These are phyloP conservation scores for Herpetospermum pedunculosum DNA, from an alignment of 306 rosid genomes.

Conservation along the genomic window DNA sequence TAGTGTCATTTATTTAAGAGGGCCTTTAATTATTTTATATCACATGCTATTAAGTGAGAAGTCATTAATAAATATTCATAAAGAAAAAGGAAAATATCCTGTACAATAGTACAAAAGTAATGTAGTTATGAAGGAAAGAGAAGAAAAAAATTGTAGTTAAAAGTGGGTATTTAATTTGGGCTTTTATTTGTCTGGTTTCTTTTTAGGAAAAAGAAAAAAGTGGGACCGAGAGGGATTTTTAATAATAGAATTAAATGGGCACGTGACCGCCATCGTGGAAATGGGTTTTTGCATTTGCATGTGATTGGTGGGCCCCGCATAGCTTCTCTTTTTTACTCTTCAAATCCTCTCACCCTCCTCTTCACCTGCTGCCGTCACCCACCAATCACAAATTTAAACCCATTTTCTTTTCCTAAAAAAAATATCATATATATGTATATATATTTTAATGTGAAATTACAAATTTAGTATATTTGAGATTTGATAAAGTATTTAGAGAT, in stretches of 20 bases:
- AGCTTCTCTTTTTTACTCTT: background rate
- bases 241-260: slow-evolving; percentile 3
- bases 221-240: background rate
- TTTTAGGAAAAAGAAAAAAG: background rate
- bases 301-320: background rate
- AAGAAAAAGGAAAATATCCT: too few species aligned
- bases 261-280: background rate
- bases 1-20: too few species aligned
- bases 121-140: background rate
- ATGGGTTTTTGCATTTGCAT: background rate
- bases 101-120: too few species aligned
- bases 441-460: too few species aligned
- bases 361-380: background rate
- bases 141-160: background rate
- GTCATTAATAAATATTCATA: too few species aligned
- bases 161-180: background rate
- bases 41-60: too few species aligned
- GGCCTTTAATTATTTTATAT: too few species aligned
- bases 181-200: background rate
- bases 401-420: background rate
- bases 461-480: too few species aligned
- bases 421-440: too few species aligned
- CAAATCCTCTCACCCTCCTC: background rate
- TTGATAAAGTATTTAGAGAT: too few species aligned
- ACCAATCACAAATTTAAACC: background rate